These are phyloP conservation scores for Lasiodiplodia gonubiensis DNA, from an alignment of 2,329 filamentous ascomycete genomes.

Conservation along the genomic window DNA sequence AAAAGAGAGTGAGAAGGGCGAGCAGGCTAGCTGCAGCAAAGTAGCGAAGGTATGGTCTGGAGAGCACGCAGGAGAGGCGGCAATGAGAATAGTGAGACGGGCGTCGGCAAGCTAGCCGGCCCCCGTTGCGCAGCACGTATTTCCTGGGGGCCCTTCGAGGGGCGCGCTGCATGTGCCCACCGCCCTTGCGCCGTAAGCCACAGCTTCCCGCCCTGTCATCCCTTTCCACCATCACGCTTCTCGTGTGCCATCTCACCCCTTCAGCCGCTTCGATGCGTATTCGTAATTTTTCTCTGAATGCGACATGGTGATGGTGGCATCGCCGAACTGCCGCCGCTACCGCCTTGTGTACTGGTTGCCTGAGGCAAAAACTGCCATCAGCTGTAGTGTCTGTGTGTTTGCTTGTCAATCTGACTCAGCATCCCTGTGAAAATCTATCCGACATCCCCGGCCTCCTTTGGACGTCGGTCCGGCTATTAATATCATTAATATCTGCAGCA, in stretches of 20 bases:
- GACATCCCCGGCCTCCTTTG: neutral
- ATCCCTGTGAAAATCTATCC: slow-evolving; percentile 18
- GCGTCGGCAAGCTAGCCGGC: slow-evolving; percentile 8
- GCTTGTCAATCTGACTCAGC: neutral
- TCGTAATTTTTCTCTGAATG: neutral
- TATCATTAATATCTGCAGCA: neutral
- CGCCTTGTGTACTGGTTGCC: neutral
- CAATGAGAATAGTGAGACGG: neutral
- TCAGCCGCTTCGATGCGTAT: neutral
- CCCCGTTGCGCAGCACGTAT: neutral
- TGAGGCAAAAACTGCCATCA: slow-evolving; percentile 18
- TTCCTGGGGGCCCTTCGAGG: neutral
- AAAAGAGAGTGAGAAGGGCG: neutral
- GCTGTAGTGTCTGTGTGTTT: neutral
- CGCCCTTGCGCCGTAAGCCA: slow-evolving; percentile 18
- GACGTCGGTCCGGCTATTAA: no score
- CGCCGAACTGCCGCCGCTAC: neutral
- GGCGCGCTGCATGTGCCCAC: neutral
- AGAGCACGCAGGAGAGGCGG: neutral
- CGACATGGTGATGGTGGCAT: neutral
- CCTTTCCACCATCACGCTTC: neutral
- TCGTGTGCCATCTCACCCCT: neutral
- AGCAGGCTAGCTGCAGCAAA: neutral
- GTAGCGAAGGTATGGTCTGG: neutral
- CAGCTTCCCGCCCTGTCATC: neutral